These are phyloP conservation scores for Lasiodiplodia sp. DNA, from an alignment of 2,329 filamentous ascomycete genomes.

Conservation along the genomic window DNA sequence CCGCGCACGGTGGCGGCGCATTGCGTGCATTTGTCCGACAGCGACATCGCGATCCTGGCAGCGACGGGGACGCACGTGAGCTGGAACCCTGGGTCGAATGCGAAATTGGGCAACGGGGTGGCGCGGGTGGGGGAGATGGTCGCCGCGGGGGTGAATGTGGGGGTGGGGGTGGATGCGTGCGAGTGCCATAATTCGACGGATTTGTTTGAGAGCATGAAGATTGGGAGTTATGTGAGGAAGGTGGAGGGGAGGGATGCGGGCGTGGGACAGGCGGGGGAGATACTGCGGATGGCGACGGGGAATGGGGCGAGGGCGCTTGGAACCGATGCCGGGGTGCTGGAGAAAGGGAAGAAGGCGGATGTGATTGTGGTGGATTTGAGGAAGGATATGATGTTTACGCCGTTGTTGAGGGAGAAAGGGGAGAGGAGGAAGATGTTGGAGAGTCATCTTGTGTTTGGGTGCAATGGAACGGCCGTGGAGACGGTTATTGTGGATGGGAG, in stretches of 20 bases:
- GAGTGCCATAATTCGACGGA: slow-evolving; percentile 39
- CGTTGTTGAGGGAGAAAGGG: slow-evolving; percentile 32
- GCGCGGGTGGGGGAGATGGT: slow-evolving; percentile 34
- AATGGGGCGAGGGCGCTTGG: slow-evolving; percentile 37
- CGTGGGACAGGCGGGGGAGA: slow-evolving; percentile 33
- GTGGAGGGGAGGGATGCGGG: slow-evolving; percentile 33
- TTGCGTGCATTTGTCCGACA: slow-evolving; percentile 7
- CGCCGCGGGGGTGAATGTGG: slow-evolving; percentile 36
- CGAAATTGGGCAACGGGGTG: slow-evolving; percentile 38
- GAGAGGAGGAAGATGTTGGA: slow-evolving; percentile 30
- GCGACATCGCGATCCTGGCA: neutral
- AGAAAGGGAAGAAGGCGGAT: slow-evolving; percentile 37
- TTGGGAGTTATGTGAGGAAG: slow-evolving; percentile 36
- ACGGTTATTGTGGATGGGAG: slow-evolving; percentile 37
- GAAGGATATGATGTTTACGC: slow-evolving; percentile 40
- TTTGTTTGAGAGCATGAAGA: slow-evolving; percentile 40
- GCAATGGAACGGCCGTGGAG: slow-evolving; percentile 37
- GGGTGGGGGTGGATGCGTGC: slow-evolving; percentile 37
- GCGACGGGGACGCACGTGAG: slow-evolving; percentile 23
- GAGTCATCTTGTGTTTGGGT: slow-evolving; percentile 39
- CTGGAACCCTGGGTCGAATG: slow-evolving; percentile 36
- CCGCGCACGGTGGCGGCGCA: neutral
- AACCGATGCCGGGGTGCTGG: slow-evolving; percentile 35
- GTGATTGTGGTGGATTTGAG: slow-evolving; percentile 38
- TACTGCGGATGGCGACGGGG: slow-evolving; percentile 37